These are phyloP conservation scores for Globisporangium acanthophoron DNA, from an alignment of 352 stramenopile genomes.

Conservation along the genomic window DNA sequence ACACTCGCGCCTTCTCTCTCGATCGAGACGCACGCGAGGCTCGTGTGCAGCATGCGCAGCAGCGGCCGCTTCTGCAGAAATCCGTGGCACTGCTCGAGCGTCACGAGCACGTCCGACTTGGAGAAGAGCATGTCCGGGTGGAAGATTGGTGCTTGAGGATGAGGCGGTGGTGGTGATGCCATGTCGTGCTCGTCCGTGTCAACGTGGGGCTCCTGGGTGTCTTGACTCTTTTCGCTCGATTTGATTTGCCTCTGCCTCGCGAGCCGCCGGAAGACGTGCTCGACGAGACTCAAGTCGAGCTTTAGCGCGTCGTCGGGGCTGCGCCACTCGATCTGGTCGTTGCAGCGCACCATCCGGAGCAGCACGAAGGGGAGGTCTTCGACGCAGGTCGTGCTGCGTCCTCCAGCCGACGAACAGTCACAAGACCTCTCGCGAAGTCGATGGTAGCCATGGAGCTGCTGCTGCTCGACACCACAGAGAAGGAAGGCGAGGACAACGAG, in stretches of 20 bases:
- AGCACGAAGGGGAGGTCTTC: conserved; percentile 7
- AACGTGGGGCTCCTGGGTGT: not conserved
- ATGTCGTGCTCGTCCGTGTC: not conserved
- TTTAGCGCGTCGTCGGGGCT: conserved; percentile 30
- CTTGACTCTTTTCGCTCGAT: conserved; percentile 11
- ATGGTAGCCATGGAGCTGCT: conserved; percentile 33
- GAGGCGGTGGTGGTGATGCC: not conserved
- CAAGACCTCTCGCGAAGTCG: not conserved
- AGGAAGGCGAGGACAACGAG: conserved; percentile 64
- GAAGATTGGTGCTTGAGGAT: conserved; percentile 1
- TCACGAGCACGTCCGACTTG: conserved; percentile 51
- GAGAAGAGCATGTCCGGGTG: conserved; percentile 41
- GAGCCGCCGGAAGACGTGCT: conserved; percentile 43
- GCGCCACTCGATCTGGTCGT: conserved; percentile 49
- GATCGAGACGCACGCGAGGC: conserved; percentile 46
- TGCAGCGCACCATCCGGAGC: conserved; percentile 10
- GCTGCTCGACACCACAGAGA: conserved; percentile 57
- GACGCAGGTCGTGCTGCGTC: not conserved
- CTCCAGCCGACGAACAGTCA: conserved; percentile 12
- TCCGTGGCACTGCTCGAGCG: conserved; percentile 27
- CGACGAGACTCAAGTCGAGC: conserved; percentile 48
- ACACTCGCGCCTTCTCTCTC: conserved; percentile 49
- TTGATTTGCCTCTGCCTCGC: conserved; percentile 11
- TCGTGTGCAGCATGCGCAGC: conserved; percentile 49
- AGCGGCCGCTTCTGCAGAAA: conserved; percentile 52